These are phyloP conservation scores for Tylopilus sp. DNA, from an alignment of 1,284 basidiomycete genomes.

Conservation along the genomic window DNA sequence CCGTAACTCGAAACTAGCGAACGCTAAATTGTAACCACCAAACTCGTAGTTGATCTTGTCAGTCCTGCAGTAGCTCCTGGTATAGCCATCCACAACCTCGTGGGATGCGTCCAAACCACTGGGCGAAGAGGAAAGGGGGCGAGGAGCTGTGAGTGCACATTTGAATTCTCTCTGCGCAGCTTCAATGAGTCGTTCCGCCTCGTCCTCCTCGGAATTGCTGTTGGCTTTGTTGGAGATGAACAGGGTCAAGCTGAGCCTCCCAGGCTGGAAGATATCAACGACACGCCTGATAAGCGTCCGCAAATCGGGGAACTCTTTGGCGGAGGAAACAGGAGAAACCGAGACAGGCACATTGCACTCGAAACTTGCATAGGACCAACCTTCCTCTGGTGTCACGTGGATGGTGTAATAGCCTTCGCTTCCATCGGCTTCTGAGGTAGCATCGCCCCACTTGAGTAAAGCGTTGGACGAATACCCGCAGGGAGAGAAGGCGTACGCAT, in stretches of 20 bases:
- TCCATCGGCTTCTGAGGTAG: constrained; percentile 19
- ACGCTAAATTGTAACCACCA: constrained; percentile 92
- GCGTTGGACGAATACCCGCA: constrained; percentile 98
- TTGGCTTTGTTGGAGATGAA: constrained; percentile 79
- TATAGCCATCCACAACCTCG: constrained; percentile 12
- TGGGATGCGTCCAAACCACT: constrained; percentile 11
- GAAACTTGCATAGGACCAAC: constrained; percentile 97
- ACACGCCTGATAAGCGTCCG: constrained; percentile 83
- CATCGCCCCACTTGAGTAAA: constrained; percentile 67
- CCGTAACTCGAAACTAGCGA: constrained; percentile 78
- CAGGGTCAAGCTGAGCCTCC: constrained; percentile 83
- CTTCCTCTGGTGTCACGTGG: constrained; percentile 97
- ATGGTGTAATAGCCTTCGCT: constrained; percentile 97
- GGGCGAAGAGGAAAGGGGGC: constrained; percentile 26
- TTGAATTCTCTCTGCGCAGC: constrained; percentile 70
- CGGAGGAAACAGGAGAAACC: constrained; percentile 37
- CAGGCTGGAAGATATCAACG: constrained; percentile 91
- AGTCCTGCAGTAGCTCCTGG: constrained; percentile 62
- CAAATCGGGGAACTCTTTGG: constrained; percentile 65
- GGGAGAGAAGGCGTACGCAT: constrained; percentile 92
- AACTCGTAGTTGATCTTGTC: constrained; percentile 99
- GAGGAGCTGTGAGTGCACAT: constrained; percentile 46
- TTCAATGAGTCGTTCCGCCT: constrained; percentile 57
- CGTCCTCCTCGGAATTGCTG: constrained; percentile 49
- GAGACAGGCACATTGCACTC: constrained; percentile 95